Evolutionary conservation across 2,329 filamentous ascomycete genomes (phyloP).

Genomic region (Colletotrichum tropicicola): DNA sequence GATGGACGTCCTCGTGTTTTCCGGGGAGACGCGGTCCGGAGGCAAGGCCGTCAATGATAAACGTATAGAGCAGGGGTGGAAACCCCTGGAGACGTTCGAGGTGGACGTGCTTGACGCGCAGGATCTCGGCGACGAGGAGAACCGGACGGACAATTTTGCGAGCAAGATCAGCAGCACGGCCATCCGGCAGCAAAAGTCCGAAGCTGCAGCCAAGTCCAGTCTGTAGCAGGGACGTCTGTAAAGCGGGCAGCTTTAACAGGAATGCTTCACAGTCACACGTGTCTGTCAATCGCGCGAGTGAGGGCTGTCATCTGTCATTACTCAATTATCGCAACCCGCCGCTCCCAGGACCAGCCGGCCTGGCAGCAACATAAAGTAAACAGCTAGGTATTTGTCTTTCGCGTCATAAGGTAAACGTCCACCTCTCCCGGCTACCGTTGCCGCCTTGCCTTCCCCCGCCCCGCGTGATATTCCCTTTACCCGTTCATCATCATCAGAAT

Average conservation of each 20-base stretch:
- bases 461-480: slow-evolving; percentile 4
- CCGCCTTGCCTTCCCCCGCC: not conserved
- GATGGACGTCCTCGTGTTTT: slow-evolving; percentile 85
- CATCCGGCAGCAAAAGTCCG: slow-evolving; percentile 67
- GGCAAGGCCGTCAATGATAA: slow-evolving; percentile 89
- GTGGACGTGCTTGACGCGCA: slow-evolving; percentile 85
- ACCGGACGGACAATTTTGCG: slow-evolving; percentile 70
- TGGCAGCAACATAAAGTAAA: slow-evolving; percentile 30
- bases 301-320: not conserved
- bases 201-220: not conserved
- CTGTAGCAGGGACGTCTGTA: not conserved
- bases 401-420: slow-evolving; percentile 21
- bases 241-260: not conserved
- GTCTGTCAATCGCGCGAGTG: no score
- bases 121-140: slow-evolving; percentile 52
- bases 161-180: slow-evolving; percentile 93
- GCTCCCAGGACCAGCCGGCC: slow-evolving; percentile 28
- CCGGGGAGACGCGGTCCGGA: slow-evolving; percentile 85
- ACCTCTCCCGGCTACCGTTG: not conserved
- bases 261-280: no score
- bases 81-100: slow-evolving; percentile 80
- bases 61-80: slow-evolving; percentile 80
- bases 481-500: slow-evolving; percentile 30
- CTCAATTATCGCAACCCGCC: not conserved
- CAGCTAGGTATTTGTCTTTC: slow-evolving; percentile 32